Evolutionary conservation across 768 basidiomycete species (phyloP).

Genomic region (Kwoniella europaea): DNA sequence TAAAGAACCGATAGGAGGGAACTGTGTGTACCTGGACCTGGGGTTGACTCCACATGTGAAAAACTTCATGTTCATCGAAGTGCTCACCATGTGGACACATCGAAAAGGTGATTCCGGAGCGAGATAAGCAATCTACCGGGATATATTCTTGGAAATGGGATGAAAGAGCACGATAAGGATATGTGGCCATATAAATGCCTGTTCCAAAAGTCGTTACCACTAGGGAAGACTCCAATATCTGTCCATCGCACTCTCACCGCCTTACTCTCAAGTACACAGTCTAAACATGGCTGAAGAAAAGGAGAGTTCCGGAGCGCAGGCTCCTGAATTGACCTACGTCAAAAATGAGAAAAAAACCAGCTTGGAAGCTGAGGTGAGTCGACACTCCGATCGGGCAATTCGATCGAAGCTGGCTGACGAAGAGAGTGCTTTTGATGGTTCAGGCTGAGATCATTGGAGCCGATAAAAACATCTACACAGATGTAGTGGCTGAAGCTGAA

Average conservation of each 20-base stretch:
- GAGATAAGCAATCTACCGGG: not conserved
- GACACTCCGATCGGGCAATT: not conserved
- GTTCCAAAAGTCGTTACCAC: too few relatives aligned
- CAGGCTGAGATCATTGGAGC: slow-evolving; percentile 10
- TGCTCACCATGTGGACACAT: not conserved
- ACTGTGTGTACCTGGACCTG: not conserved
- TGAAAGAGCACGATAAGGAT: too few relatives aligned
- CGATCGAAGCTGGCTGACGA: not conserved
- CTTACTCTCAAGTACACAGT: too few relatives aligned
- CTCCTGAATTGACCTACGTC: not conserved
- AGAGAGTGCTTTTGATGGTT: not conserved
- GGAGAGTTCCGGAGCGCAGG: not conserved
- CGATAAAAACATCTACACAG: not conserved
- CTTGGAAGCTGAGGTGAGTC: slow-evolving; percentile 17
- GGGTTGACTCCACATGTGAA: not conserved
- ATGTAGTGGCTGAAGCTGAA: not conserved
- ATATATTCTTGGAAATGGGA: not conserved
- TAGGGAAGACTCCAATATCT: too few relatives aligned
- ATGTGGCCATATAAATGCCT: too few relatives aligned
- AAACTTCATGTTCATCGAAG: not conserved
- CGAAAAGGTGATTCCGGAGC: not conserved
- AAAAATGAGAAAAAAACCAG: slow-evolving; percentile 11
- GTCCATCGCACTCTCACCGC: too few relatives aligned
- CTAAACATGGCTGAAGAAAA: not conserved
- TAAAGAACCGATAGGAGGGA: not conserved